Percentiles rank a stretch among this genome's conserved stretches.
Evolutionary conservation across 495 filamentous ascomycete genomes (phyloP).

Genomic region (Choiromyces venosus): DNA sequence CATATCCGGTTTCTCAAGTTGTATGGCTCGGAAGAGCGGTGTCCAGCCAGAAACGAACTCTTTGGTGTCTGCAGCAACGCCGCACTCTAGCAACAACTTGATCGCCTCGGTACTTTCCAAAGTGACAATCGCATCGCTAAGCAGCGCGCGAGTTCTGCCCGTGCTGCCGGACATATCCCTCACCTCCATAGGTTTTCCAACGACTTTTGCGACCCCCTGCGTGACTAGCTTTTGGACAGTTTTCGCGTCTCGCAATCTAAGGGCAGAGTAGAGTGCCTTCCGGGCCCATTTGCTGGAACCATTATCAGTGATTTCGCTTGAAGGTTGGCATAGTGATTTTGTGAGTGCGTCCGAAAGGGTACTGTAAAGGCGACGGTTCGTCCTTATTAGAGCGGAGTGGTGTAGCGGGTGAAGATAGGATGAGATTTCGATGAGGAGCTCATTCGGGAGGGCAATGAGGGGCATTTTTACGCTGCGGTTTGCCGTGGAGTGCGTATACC

Average conservation of each 20-base stretch:
- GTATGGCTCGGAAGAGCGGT: background rate
- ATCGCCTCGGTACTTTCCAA: background rate
- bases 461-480: background rate
- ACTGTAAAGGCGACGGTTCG: background rate
- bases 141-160: background rate
- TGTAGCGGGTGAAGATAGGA: background rate
- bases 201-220: background rate
- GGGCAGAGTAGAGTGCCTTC: background rate
- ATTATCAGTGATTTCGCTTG: background rate
- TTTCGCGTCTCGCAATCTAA: background rate
- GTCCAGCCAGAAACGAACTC: background rate
- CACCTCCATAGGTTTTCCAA: background rate
- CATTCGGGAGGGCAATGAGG: background rate
- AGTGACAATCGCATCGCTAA: background rate
- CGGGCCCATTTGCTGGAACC: background rate
- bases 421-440: background rate
- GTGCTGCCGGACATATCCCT: background rate
- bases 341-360: background rate
- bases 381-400: background rate
- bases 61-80: background rate
- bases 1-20: background rate
- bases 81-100: background rate
- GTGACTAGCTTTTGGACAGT: background rate
- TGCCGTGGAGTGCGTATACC: background rate
- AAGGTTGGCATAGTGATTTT: background rate